Conservation (phyloP, 108 stramenopile species). For the Skeletonema costatum region DNA sequence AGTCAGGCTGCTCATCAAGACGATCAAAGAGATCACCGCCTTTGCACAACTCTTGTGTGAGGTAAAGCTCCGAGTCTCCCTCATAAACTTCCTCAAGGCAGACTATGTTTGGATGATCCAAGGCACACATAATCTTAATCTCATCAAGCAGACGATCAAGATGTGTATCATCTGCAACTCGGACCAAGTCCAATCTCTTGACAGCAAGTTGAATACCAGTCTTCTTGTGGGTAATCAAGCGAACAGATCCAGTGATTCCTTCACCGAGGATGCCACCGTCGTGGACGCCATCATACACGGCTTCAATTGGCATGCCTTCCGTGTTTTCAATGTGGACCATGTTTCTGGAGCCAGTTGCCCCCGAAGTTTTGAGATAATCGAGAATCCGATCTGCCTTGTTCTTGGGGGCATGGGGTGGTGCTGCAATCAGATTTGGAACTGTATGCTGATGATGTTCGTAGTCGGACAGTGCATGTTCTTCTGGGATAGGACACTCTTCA, state of each 20-base stretch:
- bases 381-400: not conserved
- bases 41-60: slow-evolving; percentile 37
- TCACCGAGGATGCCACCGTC: slow-evolving; percentile 27
- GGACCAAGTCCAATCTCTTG: slow-evolving; percentile 31
- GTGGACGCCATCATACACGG: slow-evolving; percentile 38
- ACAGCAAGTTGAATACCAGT: slow-evolving; percentile 32
- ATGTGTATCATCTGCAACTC: slow-evolving; percentile 8
- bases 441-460: too few relatives aligned
- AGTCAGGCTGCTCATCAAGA: slow-evolving; percentile 24
- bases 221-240: slow-evolving; percentile 23
- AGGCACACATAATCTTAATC: slow-evolving; percentile 35
- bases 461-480: not conserved
- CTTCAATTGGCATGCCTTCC: slow-evolving; percentile 8
- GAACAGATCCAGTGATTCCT: slow-evolving; percentile 33
- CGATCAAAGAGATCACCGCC: slow-evolving; percentile 40
- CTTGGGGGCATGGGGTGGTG: not conserved
- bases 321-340: slow-evolving; percentile 23
- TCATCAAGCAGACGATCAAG: slow-evolving; percentile 27
- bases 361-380: slow-evolving; percentile 4
- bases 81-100: slow-evolving; percentile 35
- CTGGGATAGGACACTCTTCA: not conserved
- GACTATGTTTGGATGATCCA: slow-evolving; percentile 46
- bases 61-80: slow-evolving; percentile 22
- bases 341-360: slow-evolving; percentile 1
- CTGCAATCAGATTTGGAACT: not conserved